Conservation (phyloP, 2,329 filamentous ascomycete species). For the Decorospora gaudefroyi region DNA sequence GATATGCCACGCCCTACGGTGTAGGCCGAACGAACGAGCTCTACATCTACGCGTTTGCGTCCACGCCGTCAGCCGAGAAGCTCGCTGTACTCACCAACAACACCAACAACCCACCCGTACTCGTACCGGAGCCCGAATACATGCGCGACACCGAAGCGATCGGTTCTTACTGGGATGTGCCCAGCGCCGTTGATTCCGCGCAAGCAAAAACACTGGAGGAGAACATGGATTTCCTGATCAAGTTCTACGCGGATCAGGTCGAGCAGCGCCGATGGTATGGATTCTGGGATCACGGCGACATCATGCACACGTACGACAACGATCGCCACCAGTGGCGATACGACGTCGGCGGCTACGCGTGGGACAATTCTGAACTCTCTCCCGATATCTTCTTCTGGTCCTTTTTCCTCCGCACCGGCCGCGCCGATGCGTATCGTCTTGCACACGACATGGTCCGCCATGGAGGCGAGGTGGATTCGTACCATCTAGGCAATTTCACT, state of each 20-base stretch:
- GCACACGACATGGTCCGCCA: constrained; percentile 64
- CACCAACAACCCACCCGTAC: constrained; percentile 58
- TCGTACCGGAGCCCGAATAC: constrained; percentile 56
- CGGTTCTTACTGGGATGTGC: constrained; percentile 60
- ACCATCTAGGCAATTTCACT: constrained; percentile 62
- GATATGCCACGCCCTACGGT: constrained; percentile 61
- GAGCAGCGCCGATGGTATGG: constrained; percentile 66
- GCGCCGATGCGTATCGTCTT: constrained; percentile 61
- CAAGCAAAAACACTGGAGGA: constrained; percentile 51
- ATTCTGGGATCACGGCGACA: constrained; percentile 65
- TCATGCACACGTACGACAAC: constrained; percentile 65
- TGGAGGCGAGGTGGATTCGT: constrained; percentile 65
- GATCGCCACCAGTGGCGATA: constrained; percentile 66
- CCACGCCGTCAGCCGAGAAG: constrained; percentile 56
- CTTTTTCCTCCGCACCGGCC: constrained; percentile 64
- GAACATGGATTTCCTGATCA: constrained; percentile 61
- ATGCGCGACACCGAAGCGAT: constrained; percentile 59
- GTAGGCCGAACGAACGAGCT: constrained; percentile 64
- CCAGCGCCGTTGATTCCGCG: constrained; percentile 42
- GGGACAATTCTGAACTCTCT: constrained; percentile 68
- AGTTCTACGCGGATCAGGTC: constrained; percentile 61
- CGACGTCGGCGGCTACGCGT: constrained; percentile 66
- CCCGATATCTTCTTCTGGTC: constrained; percentile 67
- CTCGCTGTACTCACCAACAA: constrained; percentile 53
- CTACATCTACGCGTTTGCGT: constrained; percentile 58